phyloP scores from a whole-genome alignment of 1,139 yeast species.

The Scheffersomyces segobiensis region DNA sequence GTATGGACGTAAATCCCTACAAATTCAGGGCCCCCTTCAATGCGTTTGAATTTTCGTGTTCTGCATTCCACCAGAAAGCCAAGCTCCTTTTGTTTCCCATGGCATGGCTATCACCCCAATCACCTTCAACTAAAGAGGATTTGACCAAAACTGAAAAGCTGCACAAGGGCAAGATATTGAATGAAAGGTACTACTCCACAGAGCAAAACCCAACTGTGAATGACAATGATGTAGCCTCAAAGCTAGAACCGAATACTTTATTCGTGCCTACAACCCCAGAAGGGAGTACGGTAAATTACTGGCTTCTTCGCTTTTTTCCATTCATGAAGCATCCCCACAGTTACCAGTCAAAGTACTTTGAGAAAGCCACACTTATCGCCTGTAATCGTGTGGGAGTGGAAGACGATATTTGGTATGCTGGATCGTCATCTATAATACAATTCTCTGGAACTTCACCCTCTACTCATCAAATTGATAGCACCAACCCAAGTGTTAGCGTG shows the following conservation, averaged over 20 bases:
- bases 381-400: constrained; percentile 81
- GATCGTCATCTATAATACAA: constrained; percentile 60
- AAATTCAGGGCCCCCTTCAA: constrained; percentile 78
- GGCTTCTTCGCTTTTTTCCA: constrained; percentile 75
- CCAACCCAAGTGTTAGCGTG: constrained; percentile 53
- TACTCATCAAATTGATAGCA: constrained; percentile 21
- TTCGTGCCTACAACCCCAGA: constrained; percentile 22
- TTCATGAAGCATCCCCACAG: constrained; percentile 48
- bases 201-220: background rate
- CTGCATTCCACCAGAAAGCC: constrained; percentile 49
- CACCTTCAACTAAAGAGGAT: constrained; percentile 41
- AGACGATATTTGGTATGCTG: constrained; percentile 68
- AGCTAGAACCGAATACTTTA: constrained; percentile 1
- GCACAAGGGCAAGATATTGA: constrained; percentile 10
- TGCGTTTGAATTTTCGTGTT: constrained; percentile 66
- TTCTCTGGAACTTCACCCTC: constrained; percentile 39
- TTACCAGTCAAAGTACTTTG: constrained; percentile 23
- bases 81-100: constrained; percentile 73
- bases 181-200: constrained; percentile 2
- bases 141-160: constrained; percentile 12
- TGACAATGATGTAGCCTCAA: constrained; percentile 1
- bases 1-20: constrained; percentile 93
- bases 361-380: constrained; percentile 42
- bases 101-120: constrained; percentile 76
- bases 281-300: constrained; percentile 46